A percentile compares a stretch with the other conserved stretches of the same genome.
These are phyloP conservation scores for Pestalotiopsis sp. DNA, from an alignment of 2,329 filamentous ascomycete species.

Conservation along the genomic window DNA sequence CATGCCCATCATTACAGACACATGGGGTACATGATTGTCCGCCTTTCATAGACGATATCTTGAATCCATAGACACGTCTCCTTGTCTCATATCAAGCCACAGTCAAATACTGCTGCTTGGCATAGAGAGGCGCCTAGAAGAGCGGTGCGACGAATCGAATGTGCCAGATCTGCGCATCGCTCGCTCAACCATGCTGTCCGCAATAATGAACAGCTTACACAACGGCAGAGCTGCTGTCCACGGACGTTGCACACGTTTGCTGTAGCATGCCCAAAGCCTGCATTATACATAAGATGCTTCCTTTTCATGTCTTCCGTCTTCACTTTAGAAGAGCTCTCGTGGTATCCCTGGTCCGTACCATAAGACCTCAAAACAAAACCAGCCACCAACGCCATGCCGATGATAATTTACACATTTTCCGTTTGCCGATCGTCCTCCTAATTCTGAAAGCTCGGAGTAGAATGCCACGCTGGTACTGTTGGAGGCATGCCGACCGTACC, in stretches of 20 bases:
- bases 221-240: too few species aligned
- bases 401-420: constrained; percentile 6
- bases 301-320: neutral
- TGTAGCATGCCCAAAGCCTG: neutral
- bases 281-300: constrained; percentile 1
- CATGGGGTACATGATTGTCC: neutral
- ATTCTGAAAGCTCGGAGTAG: neutral
- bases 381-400: constrained; percentile 9
- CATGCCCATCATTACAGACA: neutral
- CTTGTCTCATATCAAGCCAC: neutral
- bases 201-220: too few species aligned
- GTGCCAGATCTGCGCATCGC: neutral
- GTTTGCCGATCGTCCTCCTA: neutral
- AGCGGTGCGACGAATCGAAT: neutral
- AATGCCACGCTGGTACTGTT: neutral
- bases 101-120: neutral
- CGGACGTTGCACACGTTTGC: neutral
- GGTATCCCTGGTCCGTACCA: constrained; percentile 8
- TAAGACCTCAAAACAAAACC: constrained; percentile 7
- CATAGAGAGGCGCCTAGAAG: neutral
- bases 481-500: neutral
- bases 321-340: neutral
- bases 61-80: neutral
- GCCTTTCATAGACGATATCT: neutral
- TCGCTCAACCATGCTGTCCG: neutral